These are phyloP conservation scores for Apiotrichum akiyoshidainum DNA, from an alignment of 1,284 basidiomycete genomes.

Conservation along the genomic window DNA sequence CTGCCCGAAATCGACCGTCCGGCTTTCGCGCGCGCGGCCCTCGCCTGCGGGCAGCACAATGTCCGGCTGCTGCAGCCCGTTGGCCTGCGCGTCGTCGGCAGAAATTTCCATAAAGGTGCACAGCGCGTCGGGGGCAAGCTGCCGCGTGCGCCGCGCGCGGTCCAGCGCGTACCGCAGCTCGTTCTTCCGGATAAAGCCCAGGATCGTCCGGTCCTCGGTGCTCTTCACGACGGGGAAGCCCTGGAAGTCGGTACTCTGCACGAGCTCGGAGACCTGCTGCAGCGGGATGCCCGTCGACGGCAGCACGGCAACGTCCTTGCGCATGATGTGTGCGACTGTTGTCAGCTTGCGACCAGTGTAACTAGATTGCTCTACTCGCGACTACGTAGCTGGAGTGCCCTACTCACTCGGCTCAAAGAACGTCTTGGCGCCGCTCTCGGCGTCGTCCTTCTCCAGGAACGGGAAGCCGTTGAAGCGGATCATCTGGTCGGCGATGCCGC, in stretches of 20 bases:
- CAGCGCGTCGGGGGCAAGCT: slow-evolving; percentile 62
- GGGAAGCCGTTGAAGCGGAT: slow-evolving; percentile 97
- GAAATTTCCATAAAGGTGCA: slow-evolving; percentile 62
- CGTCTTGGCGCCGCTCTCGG: slow-evolving; percentile 86
- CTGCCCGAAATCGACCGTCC: slow-evolving; percentile 70
- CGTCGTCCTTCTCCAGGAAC: slow-evolving; percentile 78
- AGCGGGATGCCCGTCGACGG: slow-evolving; percentile 72
- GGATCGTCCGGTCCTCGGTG: slow-evolving; percentile 57
- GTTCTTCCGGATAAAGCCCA: slow-evolving; percentile 84
- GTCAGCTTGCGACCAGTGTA: slow-evolving; percentile 21
- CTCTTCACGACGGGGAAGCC: slow-evolving; percentile 83
- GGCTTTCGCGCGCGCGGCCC: slow-evolving; percentile 17
- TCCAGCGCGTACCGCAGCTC: slow-evolving; percentile 85
- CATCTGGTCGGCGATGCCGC: slow-evolving; percentile 94
- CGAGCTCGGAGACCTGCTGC: slow-evolving; percentile 66
- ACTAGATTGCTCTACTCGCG: too few species aligned
- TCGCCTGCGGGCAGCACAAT: slow-evolving; percentile 32
- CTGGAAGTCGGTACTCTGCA: slow-evolving; percentile 71
- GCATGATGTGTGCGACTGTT: slow-evolving; percentile 84
- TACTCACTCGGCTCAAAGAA: slow-evolving; percentile 78
- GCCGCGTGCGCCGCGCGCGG: slow-evolving; percentile 63
- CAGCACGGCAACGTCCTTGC: slow-evolving; percentile 69
- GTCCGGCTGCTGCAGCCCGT: slow-evolving; percentile 28
- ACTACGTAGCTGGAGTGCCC: too few species aligned
- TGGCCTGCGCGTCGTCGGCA: slow-evolving; percentile 27